These are phyloP conservation scores for Odontarrhena argentea DNA, from an alignment of 345 rosid genomes.

Conservation along the genomic window DNA sequence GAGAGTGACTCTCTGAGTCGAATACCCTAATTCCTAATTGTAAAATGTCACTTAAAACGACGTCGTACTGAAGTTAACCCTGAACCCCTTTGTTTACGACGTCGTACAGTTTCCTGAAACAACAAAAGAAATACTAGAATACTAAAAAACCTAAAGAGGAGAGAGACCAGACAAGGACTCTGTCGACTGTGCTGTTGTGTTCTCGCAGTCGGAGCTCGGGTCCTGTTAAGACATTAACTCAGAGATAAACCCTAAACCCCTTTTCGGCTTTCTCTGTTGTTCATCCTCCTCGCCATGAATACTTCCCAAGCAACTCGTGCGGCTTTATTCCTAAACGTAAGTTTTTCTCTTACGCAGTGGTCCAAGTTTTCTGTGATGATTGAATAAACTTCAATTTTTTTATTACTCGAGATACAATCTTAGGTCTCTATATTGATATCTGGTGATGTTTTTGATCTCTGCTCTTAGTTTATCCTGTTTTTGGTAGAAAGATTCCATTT, in stretches of 20 bases:
- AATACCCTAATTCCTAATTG: no score
- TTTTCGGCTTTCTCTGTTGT: not conserved
- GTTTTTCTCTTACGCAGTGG: conserved; percentile 18
- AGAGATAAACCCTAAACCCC: conserved; percentile 26
- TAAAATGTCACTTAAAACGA: no score
- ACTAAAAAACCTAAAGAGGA: conserved; percentile 30
- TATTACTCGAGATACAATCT: not conserved
- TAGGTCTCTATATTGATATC: not conserved
- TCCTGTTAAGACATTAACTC: conserved; percentile 24
- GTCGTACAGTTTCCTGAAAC: not conserved
- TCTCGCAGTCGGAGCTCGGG: conserved; percentile 34
- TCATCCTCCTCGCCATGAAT: conserved; percentile 32
- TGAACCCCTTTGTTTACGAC: no score
- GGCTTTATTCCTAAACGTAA: conserved; percentile 38
- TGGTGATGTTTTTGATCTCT: not conserved
- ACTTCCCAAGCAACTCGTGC: conserved; percentile 41
- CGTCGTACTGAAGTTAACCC: no score
- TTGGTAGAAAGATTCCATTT: conserved; percentile 16
- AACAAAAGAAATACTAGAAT: not conserved
- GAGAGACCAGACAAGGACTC: conserved; percentile 17
- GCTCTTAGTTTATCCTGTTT: not conserved
- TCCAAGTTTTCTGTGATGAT: conserved; percentile 9
- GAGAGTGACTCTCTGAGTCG: no score
- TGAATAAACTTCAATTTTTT: not conserved
- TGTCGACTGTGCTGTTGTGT: conserved; percentile 30